Conservation (phyloP, 768 basidiomycete genomes). For the Kwoniella botswanensis region DNA sequence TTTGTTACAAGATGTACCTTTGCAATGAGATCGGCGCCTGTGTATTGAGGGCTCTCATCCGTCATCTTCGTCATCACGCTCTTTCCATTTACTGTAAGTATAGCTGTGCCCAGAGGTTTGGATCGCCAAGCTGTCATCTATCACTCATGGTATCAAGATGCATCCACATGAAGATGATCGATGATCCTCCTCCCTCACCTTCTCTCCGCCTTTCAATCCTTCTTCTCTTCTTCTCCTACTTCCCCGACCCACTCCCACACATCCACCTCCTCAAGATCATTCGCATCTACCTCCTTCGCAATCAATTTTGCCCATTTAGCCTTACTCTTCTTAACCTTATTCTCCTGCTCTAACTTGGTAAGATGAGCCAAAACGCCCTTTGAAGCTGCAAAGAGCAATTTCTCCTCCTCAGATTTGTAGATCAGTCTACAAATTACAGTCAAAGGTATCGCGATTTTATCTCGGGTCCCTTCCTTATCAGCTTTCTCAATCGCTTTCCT, state of each 20-base stretch:
- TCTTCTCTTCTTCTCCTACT: too few relatives aligned
- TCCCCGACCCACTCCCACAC: constrained; percentile 32
- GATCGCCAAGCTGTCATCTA: too few relatives aligned
- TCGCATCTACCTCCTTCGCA: constrained; percentile 23
- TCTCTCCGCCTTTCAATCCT: too few relatives aligned
- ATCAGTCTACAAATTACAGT: constrained; percentile 34
- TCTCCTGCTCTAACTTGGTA: constrained; percentile 45
- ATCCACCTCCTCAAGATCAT: constrained; percentile 30
- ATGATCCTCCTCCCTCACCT: too few relatives aligned
- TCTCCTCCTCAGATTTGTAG: constrained; percentile 43
- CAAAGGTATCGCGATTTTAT: constrained; percentile 17
- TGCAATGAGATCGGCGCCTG: too few relatives aligned
- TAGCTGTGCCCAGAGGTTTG: too few relatives aligned
- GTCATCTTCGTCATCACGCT: too few relatives aligned
- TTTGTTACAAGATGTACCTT: too few relatives aligned
- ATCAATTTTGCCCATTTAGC: constrained; percentile 32
- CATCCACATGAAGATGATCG: too few relatives aligned
- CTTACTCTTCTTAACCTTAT: constrained; percentile 30
- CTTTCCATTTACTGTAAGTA: too few relatives aligned
- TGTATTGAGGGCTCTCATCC: too few relatives aligned
- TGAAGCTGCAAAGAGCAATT: constrained; percentile 31
- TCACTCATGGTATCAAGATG: too few relatives aligned
- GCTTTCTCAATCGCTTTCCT: background rate
- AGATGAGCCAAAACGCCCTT: constrained; percentile 36
- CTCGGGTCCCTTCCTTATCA: constrained; percentile 1